Evolutionary conservation across 805 yeast genomes (phyloP).

Genomic region (Saccharomycopsis fermentans): DNA sequence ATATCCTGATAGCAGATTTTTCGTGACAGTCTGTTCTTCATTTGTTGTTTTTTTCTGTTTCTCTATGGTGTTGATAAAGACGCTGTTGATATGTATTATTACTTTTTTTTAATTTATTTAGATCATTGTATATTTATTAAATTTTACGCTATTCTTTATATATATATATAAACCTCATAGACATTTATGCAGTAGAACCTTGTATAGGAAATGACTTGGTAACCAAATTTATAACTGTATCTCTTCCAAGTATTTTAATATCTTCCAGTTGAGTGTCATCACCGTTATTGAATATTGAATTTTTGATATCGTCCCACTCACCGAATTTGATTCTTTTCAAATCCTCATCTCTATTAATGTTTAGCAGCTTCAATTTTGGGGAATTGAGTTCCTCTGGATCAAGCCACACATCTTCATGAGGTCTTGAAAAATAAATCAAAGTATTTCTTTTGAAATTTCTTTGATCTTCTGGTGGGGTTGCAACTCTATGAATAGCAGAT

Average conservation of each 20-base stretch:
- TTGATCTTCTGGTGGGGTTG: slow-evolving; percentile 36
- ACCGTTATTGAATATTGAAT: slow-evolving; percentile 25
- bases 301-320: slow-evolving; percentile 27
- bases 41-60: no score
- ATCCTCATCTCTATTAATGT: slow-evolving; percentile 23
- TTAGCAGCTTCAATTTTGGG: slow-evolving; percentile 23
- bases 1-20: not conserved
- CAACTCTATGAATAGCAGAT: slow-evolving; percentile 37
- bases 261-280: not conserved
- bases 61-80: not conserved
- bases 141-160: no score
- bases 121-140: no score
- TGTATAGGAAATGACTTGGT: not conserved
- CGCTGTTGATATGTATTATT: no score
- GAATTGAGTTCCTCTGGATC: slow-evolving; percentile 27
- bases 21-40: not conserved
- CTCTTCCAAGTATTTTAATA: not conserved
- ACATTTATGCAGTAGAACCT: not conserved
- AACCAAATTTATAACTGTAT: not conserved
- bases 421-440: slow-evolving; percentile 27
- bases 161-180: no score
- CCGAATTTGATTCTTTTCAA: slow-evolving; percentile 27
- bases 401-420: slow-evolving; percentile 22
- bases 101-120: no score
- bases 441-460: slow-evolving; percentile 24